phyloP scores from a whole-genome alignment of 192 early-diverging fungal genomes.

The Linnemannia zychae region DNA sequence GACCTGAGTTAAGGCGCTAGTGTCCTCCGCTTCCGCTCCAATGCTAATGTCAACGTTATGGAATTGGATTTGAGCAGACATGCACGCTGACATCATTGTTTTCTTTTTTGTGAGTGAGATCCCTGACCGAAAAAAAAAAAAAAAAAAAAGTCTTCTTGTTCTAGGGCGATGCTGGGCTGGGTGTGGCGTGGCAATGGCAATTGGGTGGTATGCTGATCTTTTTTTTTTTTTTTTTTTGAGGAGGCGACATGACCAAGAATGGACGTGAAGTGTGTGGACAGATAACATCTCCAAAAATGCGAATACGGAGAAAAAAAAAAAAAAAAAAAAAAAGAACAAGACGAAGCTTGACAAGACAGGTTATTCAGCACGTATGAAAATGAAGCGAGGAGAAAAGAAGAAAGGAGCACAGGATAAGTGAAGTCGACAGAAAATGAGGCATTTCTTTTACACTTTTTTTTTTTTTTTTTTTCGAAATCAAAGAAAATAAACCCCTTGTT shows the following conservation, averaged over 20 bases:
- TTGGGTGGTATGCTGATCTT: background rate
- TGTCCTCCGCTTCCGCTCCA: too few species aligned
- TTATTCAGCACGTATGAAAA: background rate
- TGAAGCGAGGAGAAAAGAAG: background rate
- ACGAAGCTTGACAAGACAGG: too few species aligned
- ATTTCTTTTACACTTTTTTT: conserved; percentile 15
- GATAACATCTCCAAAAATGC: background rate
- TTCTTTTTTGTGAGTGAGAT: background rate
- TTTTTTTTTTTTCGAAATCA: background rate
- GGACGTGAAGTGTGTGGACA: background rate
- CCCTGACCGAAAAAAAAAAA: background rate
- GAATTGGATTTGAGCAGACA: too few species aligned
- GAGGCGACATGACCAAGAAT: background rate
- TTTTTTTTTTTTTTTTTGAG: too few species aligned
- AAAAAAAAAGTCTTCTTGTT: too few species aligned
- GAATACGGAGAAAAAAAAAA: background rate
- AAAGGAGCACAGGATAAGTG: background rate
- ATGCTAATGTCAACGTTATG: background rate
- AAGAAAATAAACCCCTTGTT: background rate
- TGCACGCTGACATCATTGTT: background rate
- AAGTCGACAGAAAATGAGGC: conserved; percentile 15
- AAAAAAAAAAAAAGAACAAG: too few species aligned
- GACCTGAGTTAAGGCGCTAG: background rate
- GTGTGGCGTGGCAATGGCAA: too few species aligned
- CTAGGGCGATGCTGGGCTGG: too few species aligned